Evolutionary conservation across 192 early-diverging fungal genomes (phyloP).

Genomic region (Funneliformis mosseae): DNA sequence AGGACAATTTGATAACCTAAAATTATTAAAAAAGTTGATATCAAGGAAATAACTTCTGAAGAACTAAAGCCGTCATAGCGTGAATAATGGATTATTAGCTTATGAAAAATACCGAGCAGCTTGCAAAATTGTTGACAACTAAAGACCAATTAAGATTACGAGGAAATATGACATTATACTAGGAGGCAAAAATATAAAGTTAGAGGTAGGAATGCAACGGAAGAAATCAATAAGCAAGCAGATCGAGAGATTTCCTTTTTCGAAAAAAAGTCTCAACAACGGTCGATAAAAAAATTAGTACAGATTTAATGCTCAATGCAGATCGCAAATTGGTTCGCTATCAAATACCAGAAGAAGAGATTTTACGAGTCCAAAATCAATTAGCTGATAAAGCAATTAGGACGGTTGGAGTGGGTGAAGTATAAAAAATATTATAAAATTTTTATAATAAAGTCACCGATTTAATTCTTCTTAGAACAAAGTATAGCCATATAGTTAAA

Average conservation of each 20-base stretch:
- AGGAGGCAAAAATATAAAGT: not conserved
- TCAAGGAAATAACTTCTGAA: not conserved
- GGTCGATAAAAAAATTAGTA: not conserved
- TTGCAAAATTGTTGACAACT: slow-evolving; percentile 3
- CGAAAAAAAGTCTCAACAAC: not conserved
- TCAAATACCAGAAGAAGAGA: not conserved
- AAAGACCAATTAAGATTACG: slow-evolving; percentile 3
- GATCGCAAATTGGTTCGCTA: not conserved
- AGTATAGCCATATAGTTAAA: not conserved
- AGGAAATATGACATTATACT: slow-evolving; percentile 11
- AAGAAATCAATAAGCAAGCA: not conserved
- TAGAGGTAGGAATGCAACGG: not conserved
- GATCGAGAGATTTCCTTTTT: not conserved
- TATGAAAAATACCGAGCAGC: slow-evolving; percentile 3
- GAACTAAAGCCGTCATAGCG: not conserved
- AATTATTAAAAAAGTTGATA: not conserved
- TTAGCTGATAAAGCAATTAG: no score
- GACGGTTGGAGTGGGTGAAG: no score
- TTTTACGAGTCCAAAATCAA: not conserved
- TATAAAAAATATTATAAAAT: not conserved
- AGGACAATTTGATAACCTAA: not conserved
- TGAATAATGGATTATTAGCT: not conserved
- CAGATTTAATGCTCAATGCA: not conserved
- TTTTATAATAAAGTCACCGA: not conserved
- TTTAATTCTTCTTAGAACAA: not conserved